Evolutionary conservation across 768 basidiomycete species (phyloP).

Genomic region (Clitopilus passeckerianus): DNA sequence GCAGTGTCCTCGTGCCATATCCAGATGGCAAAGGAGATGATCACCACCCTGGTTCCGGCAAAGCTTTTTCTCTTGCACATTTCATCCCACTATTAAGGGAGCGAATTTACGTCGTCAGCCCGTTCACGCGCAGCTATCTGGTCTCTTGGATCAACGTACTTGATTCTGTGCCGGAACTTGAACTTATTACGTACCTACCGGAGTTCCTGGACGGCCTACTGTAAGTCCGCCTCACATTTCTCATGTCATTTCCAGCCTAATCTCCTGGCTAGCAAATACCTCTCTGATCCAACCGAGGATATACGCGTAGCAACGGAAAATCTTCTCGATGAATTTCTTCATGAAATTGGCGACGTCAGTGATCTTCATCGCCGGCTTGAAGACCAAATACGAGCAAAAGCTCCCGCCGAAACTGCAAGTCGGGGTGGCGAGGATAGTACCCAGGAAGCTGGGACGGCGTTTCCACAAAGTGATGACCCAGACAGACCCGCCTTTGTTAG

Average conservation of each 20-base stretch:
- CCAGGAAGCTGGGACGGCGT: slow-evolving; percentile 54
- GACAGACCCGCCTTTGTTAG: slow-evolving; percentile 56
- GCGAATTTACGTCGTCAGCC: slow-evolving; percentile 91
- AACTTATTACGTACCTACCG: slow-evolving; percentile 90
- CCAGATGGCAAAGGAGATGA: slow-evolving; percentile 46
- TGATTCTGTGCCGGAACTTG: slow-evolving; percentile 94
- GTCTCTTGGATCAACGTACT: slow-evolving; percentile 95
- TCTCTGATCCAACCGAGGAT: slow-evolving; percentile 92
- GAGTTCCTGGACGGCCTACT: slow-evolving; percentile 92
- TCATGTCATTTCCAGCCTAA: slow-evolving; percentile 3
- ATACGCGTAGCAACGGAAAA: slow-evolving; percentile 90
- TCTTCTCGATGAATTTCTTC: slow-evolving; percentile 82
- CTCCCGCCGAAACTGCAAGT: slow-evolving; percentile 36
- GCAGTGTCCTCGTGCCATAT: slow-evolving; percentile 62
- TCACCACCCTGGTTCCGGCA: slow-evolving; percentile 40
- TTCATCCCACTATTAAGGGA: slow-evolving; percentile 94
- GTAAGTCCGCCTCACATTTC: slow-evolving; percentile 39
- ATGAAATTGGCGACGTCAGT: slow-evolving; percentile 86
- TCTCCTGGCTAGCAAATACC: slow-evolving; percentile 66
- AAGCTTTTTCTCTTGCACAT: slow-evolving; percentile 89
- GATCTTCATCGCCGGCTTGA: slow-evolving; percentile 64
- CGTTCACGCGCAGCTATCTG: slow-evolving; percentile 94
- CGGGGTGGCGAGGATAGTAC: slow-evolving; percentile 26
- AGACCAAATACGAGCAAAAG: slow-evolving; percentile 42
- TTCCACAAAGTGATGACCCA: slow-evolving; percentile 43